phyloP scores from a whole-genome alignment of 139 green algal species.

The Chlorella sp. region DNA sequence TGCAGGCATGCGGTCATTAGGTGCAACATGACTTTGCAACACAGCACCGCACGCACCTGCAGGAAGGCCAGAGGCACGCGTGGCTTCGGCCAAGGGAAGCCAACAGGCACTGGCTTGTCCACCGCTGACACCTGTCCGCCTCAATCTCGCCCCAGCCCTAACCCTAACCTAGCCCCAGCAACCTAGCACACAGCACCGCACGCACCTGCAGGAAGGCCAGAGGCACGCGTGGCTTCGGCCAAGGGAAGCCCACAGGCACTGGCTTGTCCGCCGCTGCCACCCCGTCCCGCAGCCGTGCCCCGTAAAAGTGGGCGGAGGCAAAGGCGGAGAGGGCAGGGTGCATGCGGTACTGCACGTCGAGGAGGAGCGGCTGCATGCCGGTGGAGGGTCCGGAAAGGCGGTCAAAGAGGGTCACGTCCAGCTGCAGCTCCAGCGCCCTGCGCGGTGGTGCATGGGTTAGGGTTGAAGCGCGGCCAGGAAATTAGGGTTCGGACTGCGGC shows the following conservation, averaged over 20 bases:
- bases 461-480: no score
- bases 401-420: slow-evolving; percentile 84
- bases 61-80: background rate
- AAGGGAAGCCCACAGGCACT: background rate
- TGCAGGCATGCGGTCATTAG: background rate
- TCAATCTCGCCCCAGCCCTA: background rate
- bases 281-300: slow-evolving; percentile 31
- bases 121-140: background rate
- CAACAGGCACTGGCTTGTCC: background rate
- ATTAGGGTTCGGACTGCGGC: no score
- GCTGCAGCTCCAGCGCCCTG: slow-evolving; percentile 14
- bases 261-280: slow-evolving; percentile 48
- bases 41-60: background rate
- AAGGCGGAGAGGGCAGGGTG: slow-evolving; percentile 67
- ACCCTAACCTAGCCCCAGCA: no score
- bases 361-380: slow-evolving; percentile 56
- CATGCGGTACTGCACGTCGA: slow-evolving; percentile 94
- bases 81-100: background rate
- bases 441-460: slow-evolving; percentile 4
- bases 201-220: background rate
- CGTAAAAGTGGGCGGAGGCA: slow-evolving; percentile 55
- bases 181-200: no score
- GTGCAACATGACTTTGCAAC: background rate
- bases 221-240: background rate
- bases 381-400: slow-evolving; percentile 38